Conservation (phyloP, 495 filamentous ascomycete genomes). For the Penicillium diatomitis region DNA sequence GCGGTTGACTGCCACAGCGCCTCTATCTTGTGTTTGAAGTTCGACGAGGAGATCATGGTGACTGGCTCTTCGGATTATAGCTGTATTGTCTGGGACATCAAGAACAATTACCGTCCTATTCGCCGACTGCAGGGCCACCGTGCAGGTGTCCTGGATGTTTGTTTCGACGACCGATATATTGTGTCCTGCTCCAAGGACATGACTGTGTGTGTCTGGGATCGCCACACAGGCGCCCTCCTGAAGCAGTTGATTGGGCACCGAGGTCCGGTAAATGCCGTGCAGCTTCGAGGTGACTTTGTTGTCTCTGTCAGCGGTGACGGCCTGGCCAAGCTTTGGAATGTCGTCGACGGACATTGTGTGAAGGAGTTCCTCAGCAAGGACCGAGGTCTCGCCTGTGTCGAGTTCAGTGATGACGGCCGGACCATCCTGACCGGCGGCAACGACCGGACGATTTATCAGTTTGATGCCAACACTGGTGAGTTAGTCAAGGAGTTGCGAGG, state of each 20-base stretch:
- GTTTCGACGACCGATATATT: constrained; percentile 84
- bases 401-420: constrained; percentile 85
- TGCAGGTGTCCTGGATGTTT: constrained; percentile 85
- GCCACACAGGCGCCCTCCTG: constrained; percentile 60
- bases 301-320: constrained; percentile 92
- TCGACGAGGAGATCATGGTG: constrained; percentile 83
- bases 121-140: constrained; percentile 66
- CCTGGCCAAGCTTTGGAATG: constrained; percentile 87
- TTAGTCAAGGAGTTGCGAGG: constrained; percentile 67
- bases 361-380: constrained; percentile 81
- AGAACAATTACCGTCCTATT: constrained; percentile 64
- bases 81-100: constrained; percentile 86
- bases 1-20: constrained; percentile 59
- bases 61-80: constrained; percentile 89
- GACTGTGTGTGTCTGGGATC: constrained; percentile 88
- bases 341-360: constrained; percentile 72
- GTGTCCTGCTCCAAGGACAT: constrained; percentile 94
- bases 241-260: constrained; percentile 72
- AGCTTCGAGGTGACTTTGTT: constrained; percentile 81
- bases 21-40: constrained; percentile 90
- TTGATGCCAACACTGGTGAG: constrained; percentile 83
- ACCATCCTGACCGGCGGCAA: constrained; percentile 90
- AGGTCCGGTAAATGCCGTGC: constrained; percentile 92
- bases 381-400: constrained; percentile 87
- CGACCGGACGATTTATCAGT: constrained; percentile 87